Evolutionary conservation across 257 asterid genomes (phyloP), one percentile per base, ranked within the genome.

Genomic region (Plantago elongata): DNA sequence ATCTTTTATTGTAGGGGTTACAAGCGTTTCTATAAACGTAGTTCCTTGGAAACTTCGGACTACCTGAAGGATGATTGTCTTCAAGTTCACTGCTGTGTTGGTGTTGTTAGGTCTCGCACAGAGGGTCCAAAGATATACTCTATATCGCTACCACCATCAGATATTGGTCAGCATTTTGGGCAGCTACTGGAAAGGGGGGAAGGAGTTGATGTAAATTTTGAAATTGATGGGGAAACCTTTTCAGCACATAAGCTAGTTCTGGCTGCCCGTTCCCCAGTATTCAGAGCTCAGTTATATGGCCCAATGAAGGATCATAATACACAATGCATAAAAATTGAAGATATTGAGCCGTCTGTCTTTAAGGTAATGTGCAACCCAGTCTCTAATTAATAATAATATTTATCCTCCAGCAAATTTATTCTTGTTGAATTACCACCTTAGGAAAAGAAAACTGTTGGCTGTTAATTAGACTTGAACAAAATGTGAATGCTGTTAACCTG

Each of bases 211-310:
- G 82, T 86, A 49, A 80, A 18, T 61, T 84, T 89, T 38, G 90
- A 84, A 42, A 87, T 92, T 67, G 77, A 80, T 76, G 99, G 84
- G 51, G 95, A 92, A 73, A 67, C 63, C 0, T 84, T 84, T 76
- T 54, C 85, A 10, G 99, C 89, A 61, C 99, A 92, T 82, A 92
- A 92, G 78, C 75, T 89, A 77, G 87, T 92, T 40, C 95, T 92
- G 74, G 95, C 96, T 44, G 95, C 99, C 61, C 95, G 96, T 16
- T 92, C 99, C 47, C 97, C 99, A 7, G 96, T 88, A 54, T 89
- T 92, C 68, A 79, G 93, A 73, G 99, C 95, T 68, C 99, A 89
- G 67, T 81, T 92, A 18, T 89, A 73, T 79, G 99, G 99, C 57
- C 97, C 97, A 62, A 89, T 88, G 99, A 92, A 84, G 81, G 96